These are phyloP conservation scores for Schizochytrium sp. DNA, from an alignment of 108 stramenopile genomes.

Conservation along the genomic window DNA sequence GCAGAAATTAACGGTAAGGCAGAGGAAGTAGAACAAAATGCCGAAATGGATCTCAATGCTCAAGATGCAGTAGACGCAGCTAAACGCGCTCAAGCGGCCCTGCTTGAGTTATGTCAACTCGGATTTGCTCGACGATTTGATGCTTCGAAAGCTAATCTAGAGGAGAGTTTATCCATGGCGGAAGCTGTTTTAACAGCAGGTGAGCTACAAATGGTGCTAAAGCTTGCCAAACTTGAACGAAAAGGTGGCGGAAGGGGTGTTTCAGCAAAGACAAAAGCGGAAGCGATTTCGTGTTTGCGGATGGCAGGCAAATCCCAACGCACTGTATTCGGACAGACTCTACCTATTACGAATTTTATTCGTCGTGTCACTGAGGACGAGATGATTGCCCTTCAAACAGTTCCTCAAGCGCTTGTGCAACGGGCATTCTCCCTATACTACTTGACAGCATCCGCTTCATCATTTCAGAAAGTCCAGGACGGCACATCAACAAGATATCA, in stretches of 20 bases:
- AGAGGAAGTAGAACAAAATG: not conserved
- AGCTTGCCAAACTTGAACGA: slow-evolving; percentile 15
- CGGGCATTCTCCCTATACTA: slow-evolving; percentile 42
- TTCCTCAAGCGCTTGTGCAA: not conserved
- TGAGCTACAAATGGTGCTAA: slow-evolving; percentile 36
- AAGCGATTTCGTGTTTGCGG: slow-evolving; percentile 10
- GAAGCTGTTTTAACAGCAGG: not conserved
- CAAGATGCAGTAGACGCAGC: not conserved
- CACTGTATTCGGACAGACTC: not conserved
- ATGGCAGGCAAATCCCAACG: slow-evolving; percentile 7
- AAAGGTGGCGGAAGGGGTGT: not conserved
- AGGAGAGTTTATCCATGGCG: not conserved
- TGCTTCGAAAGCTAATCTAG: not conserved
- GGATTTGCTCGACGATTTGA: not conserved
- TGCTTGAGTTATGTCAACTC: not conserved
- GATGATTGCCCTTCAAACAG: not conserved
- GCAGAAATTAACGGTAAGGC: too few species aligned
- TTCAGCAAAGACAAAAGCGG: not conserved
- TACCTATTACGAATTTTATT: not conserved
- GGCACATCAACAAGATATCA: not conserved
- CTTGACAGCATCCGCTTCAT: slow-evolving; percentile 10
- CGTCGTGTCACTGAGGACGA: not conserved
- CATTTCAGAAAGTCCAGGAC: slow-evolving; percentile 6
- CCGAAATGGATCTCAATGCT: not conserved
- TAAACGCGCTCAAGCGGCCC: not conserved